These are phyloP conservation scores for Phytophthora pini DNA, from an alignment of 352 stramenopile species.

Conservation along the genomic window DNA sequence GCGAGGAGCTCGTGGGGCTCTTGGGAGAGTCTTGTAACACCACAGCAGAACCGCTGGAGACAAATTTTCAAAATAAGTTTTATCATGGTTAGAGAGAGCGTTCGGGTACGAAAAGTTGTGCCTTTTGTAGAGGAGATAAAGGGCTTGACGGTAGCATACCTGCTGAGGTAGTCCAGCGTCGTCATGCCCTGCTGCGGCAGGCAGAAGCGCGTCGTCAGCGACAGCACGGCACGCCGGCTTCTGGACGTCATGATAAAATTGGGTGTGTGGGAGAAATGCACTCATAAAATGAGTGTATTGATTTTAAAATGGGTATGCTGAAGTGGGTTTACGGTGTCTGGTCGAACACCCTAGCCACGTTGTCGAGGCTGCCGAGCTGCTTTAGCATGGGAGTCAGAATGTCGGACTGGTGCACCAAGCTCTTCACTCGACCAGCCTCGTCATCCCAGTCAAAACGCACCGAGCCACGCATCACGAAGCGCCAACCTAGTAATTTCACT, in stretches of 20 bases:
- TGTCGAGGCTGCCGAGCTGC: not conserved
- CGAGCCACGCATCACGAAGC: conserved; percentile 2
- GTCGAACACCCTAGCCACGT: not conserved
- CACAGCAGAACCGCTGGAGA: conserved; percentile 68
- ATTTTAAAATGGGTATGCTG: no score
- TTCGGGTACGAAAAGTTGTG: not conserved
- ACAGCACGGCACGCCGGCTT: conserved; percentile 58
- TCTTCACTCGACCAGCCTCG: not conserved
- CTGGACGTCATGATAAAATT: conserved; percentile 19
- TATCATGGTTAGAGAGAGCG: conserved; percentile 2
- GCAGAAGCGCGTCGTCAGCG: conserved; percentile 81
- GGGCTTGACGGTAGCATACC: conserved; percentile 25
- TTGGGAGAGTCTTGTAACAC: conserved; percentile 22
- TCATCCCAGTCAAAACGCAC: conserved; percentile 11
- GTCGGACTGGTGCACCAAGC: conserved; percentile 2
- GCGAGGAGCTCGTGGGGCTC: conserved; percentile 7
- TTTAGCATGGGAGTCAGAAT: not conserved
- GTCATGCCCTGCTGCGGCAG: conserved; percentile 82
- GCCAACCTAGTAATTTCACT: not conserved
- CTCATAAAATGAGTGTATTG: no score
- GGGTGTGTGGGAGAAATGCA: no score
- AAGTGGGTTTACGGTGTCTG: not conserved
- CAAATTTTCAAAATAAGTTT: conserved; percentile 6
- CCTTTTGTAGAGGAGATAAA: conserved; percentile 3
- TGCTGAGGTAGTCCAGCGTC: conserved; percentile 78